Evolutionary conservation across 305 asterid species (phyloP), one percentile per base, ranked within the genome.

Genomic region (Striga hermonthica): DNA sequence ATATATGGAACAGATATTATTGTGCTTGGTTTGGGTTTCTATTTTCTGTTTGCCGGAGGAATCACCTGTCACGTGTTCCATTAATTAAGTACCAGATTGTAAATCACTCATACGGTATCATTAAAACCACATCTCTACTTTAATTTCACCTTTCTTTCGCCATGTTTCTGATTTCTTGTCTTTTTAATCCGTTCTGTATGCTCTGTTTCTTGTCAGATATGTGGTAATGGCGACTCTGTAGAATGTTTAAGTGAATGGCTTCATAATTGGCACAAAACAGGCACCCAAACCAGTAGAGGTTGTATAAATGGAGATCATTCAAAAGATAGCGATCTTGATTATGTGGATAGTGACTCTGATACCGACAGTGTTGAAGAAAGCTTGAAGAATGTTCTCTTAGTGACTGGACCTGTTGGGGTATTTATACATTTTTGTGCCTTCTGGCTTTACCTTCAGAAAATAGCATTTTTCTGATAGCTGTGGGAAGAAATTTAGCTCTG

Each of bases 391-490:
- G 95, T 88, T 69, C 96, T 94, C 73, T 77, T 93, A 65, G 82
- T 88, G 72, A 84, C 87, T 67, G 99, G 98, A 64, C 98, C 97
- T 72, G 90, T 90, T 86, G 98, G 98, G 98, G 98, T 92, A 86
- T 53, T 48, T 66, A 58, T 37, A 48, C 35, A 40, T 70, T 59
- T 45, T 22, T 65, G n/a, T 60, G 12, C 57, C 62, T 64, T 66
- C 55, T 66, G 11, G 38, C 62, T 31, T 65, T 64, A 59, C 54
- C 56, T 15, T 70, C 55, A 59, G 69, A 54, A 39, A 71, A 50
- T 47, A 22, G 31, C 8, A 57, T 43, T 56, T 38, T 57, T 70
- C 36, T 64, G 43, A 12, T 74, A 60, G 53, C 59, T 53, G 54
- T 64, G 40, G 57, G 48, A 70, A 50, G 44, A 48, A 7, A 11